These are phyloP conservation scores for Ceraceosorus guamensis DNA, from an alignment of 1,284 basidiomycete genomes.

Conservation along the genomic window DNA sequence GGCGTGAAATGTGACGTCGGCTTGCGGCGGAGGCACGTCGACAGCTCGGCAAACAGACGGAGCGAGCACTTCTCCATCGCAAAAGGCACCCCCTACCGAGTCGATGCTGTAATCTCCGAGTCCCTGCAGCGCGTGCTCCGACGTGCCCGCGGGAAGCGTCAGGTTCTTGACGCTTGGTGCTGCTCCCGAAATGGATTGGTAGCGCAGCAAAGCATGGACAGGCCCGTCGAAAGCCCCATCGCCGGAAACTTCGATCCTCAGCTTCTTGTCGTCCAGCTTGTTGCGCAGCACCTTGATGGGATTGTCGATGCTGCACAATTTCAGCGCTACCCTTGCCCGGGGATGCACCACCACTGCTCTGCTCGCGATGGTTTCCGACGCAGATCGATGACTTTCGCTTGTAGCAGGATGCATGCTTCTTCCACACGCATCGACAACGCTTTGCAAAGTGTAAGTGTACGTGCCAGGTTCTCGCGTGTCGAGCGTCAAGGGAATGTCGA, in stretches of 20 bases:
- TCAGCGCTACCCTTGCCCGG: slow-evolving; percentile 69
- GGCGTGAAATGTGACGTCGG: slow-evolving; percentile 78
- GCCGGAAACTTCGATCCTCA: slow-evolving; percentile 11
- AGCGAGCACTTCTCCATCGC: slow-evolving; percentile 47
- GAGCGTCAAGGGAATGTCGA: slow-evolving; percentile 34
- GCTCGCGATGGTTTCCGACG: too few species aligned
- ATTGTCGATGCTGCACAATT: slow-evolving; percentile 63
- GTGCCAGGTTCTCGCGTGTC: slow-evolving; percentile 28
- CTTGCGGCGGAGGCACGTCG: slow-evolving; percentile 61
- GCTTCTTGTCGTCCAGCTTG: slow-evolving; percentile 14
- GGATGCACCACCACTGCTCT: slow-evolving; percentile 67
- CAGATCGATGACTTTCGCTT: too few species aligned
- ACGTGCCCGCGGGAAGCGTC: slow-evolving; percentile 8
- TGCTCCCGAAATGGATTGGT: slow-evolving; percentile 4
- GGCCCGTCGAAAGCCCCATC: slow-evolving; percentile 1
- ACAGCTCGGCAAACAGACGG: slow-evolving; percentile 41
- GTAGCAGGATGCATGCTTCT: slow-evolving; percentile 17
- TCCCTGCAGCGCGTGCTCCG: slow-evolving; percentile 25
- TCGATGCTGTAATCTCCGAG: slow-evolving; percentile 78
- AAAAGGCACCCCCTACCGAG: slow-evolving; percentile 65
- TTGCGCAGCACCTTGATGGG: slow-evolving; percentile 66
- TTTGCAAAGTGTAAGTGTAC: slow-evolving; percentile 30
- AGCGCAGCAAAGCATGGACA: slow-evolving; percentile 21
- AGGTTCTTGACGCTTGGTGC: slow-evolving; percentile 16
- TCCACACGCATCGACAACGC: slow-evolving; percentile 42